phyloP scores from a whole-genome alignment of 179 eudicot species.

The Spinacia oleracea region DNA sequence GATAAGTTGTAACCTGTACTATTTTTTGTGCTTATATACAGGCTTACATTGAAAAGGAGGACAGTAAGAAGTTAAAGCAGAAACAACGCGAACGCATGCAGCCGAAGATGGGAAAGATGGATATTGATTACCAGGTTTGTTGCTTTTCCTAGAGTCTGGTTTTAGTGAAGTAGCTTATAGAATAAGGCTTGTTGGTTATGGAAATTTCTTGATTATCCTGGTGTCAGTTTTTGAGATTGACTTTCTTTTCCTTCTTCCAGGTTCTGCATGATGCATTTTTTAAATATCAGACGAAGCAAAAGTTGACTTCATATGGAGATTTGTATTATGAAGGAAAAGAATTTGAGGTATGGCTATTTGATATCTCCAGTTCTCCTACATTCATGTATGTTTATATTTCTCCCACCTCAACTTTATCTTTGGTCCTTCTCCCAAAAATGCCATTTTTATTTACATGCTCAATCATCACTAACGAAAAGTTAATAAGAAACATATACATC shows the following conservation, averaged over 20 bases:
- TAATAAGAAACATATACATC: neutral
- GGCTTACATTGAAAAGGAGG: slow-evolving; percentile 99
- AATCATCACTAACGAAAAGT: neutral
- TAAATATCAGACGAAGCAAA: slow-evolving; percentile 97
- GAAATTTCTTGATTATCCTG: neutral
- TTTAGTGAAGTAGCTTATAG: neutral
- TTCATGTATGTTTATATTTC: neutral
- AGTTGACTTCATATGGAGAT: slow-evolving; percentile 85
- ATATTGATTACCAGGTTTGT: slow-evolving; percentile 96
- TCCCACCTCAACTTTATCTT: neutral
- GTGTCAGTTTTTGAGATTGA: neutral
- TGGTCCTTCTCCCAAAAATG: too few relatives aligned
- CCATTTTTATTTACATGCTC: neutral
- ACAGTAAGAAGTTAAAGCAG: slow-evolving; percentile 93
- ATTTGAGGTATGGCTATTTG: slow-evolving; percentile 66
- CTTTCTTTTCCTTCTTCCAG: slow-evolving; percentile 37
- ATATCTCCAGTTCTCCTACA: neutral
- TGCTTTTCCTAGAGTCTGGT: neutral
- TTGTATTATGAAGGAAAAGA: slow-evolving; percentile 96
- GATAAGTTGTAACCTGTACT: neutral
- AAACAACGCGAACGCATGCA: slow-evolving; percentile 99
- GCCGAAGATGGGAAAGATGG: slow-evolving; percentile 99
- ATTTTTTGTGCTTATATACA: slow-evolving; percentile 27
- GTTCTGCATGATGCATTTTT: slow-evolving; percentile 98
- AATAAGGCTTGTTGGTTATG: neutral